Evolutionary conservation across 192 early-diverging fungal species (phyloP), one percentile per base, ranked within the genome.

Genomic region (Umbelopsis sp.): DNA sequence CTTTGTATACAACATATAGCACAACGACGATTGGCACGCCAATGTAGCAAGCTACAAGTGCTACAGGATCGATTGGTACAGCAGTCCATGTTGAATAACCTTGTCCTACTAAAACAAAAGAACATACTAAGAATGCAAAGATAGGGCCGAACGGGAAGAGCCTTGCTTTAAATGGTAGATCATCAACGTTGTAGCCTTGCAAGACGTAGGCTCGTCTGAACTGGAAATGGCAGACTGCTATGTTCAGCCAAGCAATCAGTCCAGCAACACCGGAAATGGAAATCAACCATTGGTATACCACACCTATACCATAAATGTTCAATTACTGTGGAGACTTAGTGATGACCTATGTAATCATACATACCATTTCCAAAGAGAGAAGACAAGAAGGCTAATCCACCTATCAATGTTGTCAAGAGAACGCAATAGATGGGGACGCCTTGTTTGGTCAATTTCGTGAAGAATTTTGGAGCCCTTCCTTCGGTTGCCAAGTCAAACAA

Each of bases 221-320:
- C 14, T 95, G 90, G 71, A 86, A 90, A 70, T 98, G 95, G 45
- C 90, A 89, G 9, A 92, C 68, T 44, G 87, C 86, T 77, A 98
- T 96, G 59, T 92, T 93, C 34, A 94, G 54, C 95, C 96, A 98
- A 65, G 92, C 91, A 52, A 92, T 83, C 59, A 96, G 90, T 6
- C 94, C 92, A 4, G 92, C 82, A 20, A 98, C 88, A 12, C 93
- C 89, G 0, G 91, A 89, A 12, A 92, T 79, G 44, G 86, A 90
- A 67, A 91, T 69, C 45, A 91, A 71, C 80, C 88, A 91, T 25
- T 77, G 81, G 69, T 95, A 95, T 12, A 94, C 84, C 21, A 79
- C 77, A 25, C 85, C 75, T 76, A 88, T 53, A 49, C 2, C 47
- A 77, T 68, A n/a, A n/a, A n/a, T n/a, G n/a, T n/a, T n/a, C n/a